A percentile compares a stretch with the other conserved stretches of the same genome.
Conservation (phyloP, 768 basidiomycete genomes). For the Calocera viscosa region DNA sequence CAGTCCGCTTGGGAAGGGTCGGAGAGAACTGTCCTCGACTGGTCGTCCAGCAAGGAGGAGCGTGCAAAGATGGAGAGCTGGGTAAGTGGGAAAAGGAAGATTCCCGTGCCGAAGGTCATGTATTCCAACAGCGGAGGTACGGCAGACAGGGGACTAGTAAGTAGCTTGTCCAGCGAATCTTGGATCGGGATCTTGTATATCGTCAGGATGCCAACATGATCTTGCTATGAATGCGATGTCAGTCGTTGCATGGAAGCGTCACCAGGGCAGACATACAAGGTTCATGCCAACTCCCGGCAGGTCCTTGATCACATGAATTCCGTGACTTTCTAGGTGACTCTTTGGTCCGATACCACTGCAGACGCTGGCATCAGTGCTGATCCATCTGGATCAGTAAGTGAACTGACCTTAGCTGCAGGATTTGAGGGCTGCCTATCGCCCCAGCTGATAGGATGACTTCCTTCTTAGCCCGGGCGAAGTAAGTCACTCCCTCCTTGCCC, state of each 20-base stretch:
- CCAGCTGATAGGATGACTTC: constrained; percentile 2
- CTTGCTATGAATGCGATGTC: background rate
- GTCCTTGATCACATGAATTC: background rate
- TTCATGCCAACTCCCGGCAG: background rate
- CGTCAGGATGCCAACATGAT: background rate
- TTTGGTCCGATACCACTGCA: background rate
- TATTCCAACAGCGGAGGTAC: background rate
- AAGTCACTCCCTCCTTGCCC: background rate
- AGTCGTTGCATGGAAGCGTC: background rate
- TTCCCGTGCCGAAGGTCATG: background rate
- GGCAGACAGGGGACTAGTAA: background rate
- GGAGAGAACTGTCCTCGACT: background rate
- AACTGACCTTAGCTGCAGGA: background rate
- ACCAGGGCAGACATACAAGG: background rate
- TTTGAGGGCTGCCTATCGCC: background rate
- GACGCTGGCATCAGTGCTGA: constrained; percentile 16
- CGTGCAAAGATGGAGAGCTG: background rate
- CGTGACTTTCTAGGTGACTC: background rate
- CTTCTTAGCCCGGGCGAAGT: background rate
- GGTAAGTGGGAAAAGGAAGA: background rate
- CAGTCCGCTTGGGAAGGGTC: background rate
- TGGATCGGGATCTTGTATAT: background rate
- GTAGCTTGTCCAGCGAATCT: background rate
- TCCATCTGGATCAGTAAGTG: constrained; percentile 20
- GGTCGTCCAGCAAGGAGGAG: background rate